Percentiles rank a stretch among this genome's conserved stretches.
These are phyloP conservation scores for Podospora didyma DNA, from an alignment of 495 filamentous ascomycete genomes.

Conservation along the genomic window DNA sequence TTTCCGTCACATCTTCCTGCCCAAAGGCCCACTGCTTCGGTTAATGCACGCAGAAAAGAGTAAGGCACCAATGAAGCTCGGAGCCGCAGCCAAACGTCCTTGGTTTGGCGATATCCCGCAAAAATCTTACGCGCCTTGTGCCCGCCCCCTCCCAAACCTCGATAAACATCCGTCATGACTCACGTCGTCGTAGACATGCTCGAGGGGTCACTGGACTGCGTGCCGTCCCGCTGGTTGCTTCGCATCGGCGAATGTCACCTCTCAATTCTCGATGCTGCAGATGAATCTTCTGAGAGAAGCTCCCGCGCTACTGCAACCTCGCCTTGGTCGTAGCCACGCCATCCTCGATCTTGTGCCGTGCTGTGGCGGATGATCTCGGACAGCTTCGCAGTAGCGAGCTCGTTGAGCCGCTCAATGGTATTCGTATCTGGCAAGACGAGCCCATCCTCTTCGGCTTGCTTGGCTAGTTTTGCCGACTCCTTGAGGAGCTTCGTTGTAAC, in stretches of 20 bases:
- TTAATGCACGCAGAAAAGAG: constrained; percentile 14
- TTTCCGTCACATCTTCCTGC: constrained; percentile 22
- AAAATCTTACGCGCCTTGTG: neutral
- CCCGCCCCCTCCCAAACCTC: neutral
- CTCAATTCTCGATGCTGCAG: constrained; percentile 23
- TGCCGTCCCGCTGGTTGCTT: constrained; percentile 10
- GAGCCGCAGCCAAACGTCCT: constrained; percentile 4
- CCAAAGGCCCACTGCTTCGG: constrained; percentile 30
- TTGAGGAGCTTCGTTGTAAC: constrained; percentile 37
- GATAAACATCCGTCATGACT: constrained; percentile 19
- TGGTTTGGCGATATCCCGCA: constrained; percentile 1
- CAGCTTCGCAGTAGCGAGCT: constrained; percentile 68
- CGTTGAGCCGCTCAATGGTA: constrained; percentile 64
- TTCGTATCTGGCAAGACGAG: constrained; percentile 41
- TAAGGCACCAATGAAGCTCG: constrained; percentile 22
- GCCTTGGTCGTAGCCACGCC: constrained; percentile 66
- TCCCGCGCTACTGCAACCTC: constrained; percentile 77
- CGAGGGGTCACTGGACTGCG: constrained; percentile 24
- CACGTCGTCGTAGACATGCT: constrained; percentile 20
- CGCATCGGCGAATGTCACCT: constrained; percentile 22
- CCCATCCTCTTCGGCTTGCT: constrained; percentile 34
- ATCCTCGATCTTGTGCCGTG: constrained; percentile 56
- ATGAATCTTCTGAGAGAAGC: constrained; percentile 52
- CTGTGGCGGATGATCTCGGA: constrained; percentile 67
- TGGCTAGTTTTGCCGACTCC: constrained; percentile 28